Evolutionary conservation across 2,329 filamentous ascomycete genomes (phyloP).

Genomic region (Clonostachys rhizophaga): DNA sequence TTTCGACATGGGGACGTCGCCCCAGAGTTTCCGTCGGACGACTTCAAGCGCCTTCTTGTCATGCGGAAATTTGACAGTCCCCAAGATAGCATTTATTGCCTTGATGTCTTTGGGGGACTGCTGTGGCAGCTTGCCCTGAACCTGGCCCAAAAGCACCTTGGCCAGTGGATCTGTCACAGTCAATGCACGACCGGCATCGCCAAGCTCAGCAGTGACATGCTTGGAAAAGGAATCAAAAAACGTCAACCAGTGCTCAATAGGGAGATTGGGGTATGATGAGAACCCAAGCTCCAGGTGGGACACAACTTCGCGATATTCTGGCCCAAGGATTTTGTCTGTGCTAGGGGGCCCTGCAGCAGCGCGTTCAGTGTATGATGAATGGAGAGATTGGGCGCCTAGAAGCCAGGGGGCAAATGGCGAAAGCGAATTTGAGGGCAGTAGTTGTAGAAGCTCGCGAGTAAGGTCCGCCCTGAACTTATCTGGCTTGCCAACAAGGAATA

Average conservation of each 20-base stretch:
- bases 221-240: constrained; percentile 54
- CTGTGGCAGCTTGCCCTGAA: constrained; percentile 7
- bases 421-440: constrained; percentile 36
- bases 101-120: constrained; percentile 18
- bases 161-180: constrained; percentile 69
- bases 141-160: constrained; percentile 39
- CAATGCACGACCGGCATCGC: constrained; percentile 62
- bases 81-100: constrained; percentile 36
- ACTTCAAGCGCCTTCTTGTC: constrained; percentile 61
- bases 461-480: constrained; percentile 37
- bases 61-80: constrained; percentile 46
- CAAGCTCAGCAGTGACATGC: constrained; percentile 57
- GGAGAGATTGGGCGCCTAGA: constrained; percentile 41
- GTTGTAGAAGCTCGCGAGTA: constrained; percentile 44
- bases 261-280: constrained; percentile 39
- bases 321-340: constrained; percentile 46
- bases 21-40: constrained; percentile 62
- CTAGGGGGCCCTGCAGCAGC: neutral
- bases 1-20: constrained; percentile 16
- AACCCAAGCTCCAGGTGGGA: constrained; percentile 64
- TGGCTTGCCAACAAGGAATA: constrained; percentile 51
- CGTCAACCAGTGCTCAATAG: constrained; percentile 39
- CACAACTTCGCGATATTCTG: constrained; percentile 66
- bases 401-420: constrained; percentile 47
- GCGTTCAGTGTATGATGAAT: constrained; percentile 24